Conservation (phyloP, 1,284 basidiomycete species). For the Ganoderma boninense region DNA sequence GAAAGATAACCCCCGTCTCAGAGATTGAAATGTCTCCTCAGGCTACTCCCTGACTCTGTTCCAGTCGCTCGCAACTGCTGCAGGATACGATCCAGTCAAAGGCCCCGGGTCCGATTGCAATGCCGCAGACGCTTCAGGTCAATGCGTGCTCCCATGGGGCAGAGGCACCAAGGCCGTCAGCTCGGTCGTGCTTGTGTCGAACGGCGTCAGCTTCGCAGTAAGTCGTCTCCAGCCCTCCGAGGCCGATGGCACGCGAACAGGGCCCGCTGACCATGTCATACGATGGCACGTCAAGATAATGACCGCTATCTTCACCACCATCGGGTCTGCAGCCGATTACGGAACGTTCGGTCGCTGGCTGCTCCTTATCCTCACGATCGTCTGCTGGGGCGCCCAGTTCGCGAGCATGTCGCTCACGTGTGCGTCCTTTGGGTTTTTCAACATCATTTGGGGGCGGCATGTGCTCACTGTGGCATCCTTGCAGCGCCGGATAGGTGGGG, state of each 20-base stretch:
- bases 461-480: constrained; percentile 1
- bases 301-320: constrained; percentile 83
- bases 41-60: constrained; percentile 76
- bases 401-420: constrained; percentile 77
- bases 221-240: constrained; percentile 26
- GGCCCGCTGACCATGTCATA: background rate
- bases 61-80: constrained; percentile 71
- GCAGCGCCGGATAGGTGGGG: constrained; percentile 76
- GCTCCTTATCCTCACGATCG: constrained; percentile 71
- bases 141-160: constrained; percentile 79
- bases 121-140: constrained; percentile 61
- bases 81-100: constrained; percentile 71
- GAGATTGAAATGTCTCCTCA: constrained; percentile 15
- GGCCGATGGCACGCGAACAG: background rate
- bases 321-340: constrained; percentile 85
- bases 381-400: constrained; percentile 85
- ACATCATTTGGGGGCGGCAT: background rate
- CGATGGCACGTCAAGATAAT: constrained; percentile 56
- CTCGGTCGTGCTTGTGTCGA: constrained; percentile 78
- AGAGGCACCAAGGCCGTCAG: constrained; percentile 74
- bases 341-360: constrained; percentile 83
- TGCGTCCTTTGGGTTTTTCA: constrained; percentile 41
- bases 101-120: constrained; percentile 75
- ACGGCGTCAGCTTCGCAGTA: constrained; percentile 80
- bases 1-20: no score